Base-by-base conservation (phyloP, 2,329 filamentous ascomycete genomes). In the Claviceps spartinae region DNA sequence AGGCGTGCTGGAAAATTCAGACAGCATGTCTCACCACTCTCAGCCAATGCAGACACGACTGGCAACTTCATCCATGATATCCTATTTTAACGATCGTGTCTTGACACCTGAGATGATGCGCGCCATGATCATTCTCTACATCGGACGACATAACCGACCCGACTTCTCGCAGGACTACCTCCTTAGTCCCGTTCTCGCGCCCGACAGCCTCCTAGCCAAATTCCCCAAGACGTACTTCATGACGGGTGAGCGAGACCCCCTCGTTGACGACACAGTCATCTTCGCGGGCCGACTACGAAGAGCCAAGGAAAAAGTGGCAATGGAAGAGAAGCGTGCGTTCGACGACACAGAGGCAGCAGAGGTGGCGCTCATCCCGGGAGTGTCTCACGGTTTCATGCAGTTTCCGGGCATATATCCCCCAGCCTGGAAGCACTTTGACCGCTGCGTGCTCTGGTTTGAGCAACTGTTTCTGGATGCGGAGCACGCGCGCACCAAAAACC, bases 31-130 rank as follows among this genome's bases (percentile, higher is more conserved):
- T 5, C 74, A 79, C 55, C 78, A 75, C 47, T 69, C 76, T 0
- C 69, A 77, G 54, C 77, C 78, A 1, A 70, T 95, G 55, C 82
- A 79, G 59, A 97, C 93, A 1, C 82, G 90, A n/a, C 78, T 98
- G 9, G 90, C 91, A 16, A 95, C 91, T 64, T 90, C 88, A 0
- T 91, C 85, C n/a, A 95, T 95, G 81, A 94, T 98, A 38, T 96
- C 91, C 0, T 97, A 97, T 69, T 95, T 96, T 67, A 93, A 95
- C 65, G 93, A 98, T 66, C 85, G 93, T 30, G 86, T 98, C 30
- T 76, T 98, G 14, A 91, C 88, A 0, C 91, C 93, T 0, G 93
- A 98, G 67, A 95, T 97, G 88, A 96, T 97, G 85, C 86, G 93
- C 36, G 88, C 90, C 56, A 97, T 98, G 90, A 95, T 98, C 58